These are phyloP conservation scores for Aschersonia sp. DNA, from an alignment of 2,329 filamentous ascomycete genomes.

Conservation along the genomic window DNA sequence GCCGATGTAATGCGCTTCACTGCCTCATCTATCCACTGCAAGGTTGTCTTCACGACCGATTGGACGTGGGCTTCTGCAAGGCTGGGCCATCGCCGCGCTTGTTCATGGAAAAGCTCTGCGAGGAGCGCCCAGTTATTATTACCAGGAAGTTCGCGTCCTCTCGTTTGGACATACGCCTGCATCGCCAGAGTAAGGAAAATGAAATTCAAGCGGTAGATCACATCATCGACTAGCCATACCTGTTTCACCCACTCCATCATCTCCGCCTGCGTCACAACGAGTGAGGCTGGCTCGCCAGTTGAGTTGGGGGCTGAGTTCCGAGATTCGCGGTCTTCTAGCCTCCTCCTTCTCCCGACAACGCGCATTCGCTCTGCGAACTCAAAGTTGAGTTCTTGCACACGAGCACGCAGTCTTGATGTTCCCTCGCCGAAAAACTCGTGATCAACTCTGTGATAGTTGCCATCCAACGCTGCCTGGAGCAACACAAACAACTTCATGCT, in stretches of 20 bases:
- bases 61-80: conserved; percentile 5
- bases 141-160: conserved; percentile 9
- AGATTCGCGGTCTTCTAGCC: background rate
- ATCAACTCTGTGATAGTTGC: conserved; percentile 7
- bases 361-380: conserved; percentile 9
- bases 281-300: conserved; percentile 1
- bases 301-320: too few relatives aligned
- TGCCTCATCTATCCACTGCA: conserved; percentile 2
- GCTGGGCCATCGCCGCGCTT: conserved; percentile 6
- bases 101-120: conserved; percentile 7
- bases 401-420: conserved; percentile 11
- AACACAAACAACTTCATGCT: conserved; percentile 11
- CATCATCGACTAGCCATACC: conserved; percentile 1
- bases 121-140: conserved; percentile 6
- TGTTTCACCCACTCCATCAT: conserved; percentile 5
- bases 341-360: conserved; percentile 1
- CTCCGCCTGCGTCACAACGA: conserved; percentile 1
- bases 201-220: background rate
- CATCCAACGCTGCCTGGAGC: conserved; percentile 11
- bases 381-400: conserved; percentile 10
- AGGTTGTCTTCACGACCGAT: conserved; percentile 1
- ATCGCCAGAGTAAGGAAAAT: background rate
- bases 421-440: conserved; percentile 7
- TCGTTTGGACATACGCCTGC: conserved; percentile 1
- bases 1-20: background rate